These are phyloP conservation scores for Ligustrum vulgare DNA, from an alignment of 257 asterid species.

Conservation along the genomic window DNA sequence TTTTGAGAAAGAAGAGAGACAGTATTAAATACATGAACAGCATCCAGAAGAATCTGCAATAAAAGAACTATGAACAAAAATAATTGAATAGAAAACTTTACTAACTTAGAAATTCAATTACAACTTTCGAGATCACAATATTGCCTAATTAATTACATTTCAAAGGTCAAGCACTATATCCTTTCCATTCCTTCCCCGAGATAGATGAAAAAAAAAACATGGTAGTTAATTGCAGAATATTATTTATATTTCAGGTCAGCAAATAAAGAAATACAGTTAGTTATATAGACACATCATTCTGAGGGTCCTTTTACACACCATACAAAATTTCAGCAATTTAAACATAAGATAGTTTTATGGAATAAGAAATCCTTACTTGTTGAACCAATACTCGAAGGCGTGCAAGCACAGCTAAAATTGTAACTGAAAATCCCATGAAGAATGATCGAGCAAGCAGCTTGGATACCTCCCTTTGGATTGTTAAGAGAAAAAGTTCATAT, in stretches of 20 bases:
- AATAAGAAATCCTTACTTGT: constrained; percentile 54
- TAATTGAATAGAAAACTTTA: not conserved
- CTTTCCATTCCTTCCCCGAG: not conserved
- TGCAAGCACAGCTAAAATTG: constrained; percentile 75
- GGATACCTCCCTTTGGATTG: constrained; percentile 68
- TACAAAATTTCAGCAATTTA: constrained; percentile 3
- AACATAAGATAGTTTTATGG: not conserved
- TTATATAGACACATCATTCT: not conserved
- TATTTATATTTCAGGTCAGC: not conserved
- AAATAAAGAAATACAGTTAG: not conserved
- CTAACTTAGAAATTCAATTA: not conserved
- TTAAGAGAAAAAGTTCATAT: constrained; percentile 36
- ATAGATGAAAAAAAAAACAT: not conserved
- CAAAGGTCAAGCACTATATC: not conserved
- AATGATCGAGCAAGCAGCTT: constrained; percentile 83
- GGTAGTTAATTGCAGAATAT: not conserved
- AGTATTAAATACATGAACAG: constrained; percentile 57
- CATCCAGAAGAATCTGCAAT: constrained; percentile 77
- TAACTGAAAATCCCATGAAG: constrained; percentile 82
- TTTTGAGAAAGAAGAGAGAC: constrained; percentile 66
- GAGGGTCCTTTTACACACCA: not conserved
- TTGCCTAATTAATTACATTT: not conserved
- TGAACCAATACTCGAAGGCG: constrained; percentile 86
- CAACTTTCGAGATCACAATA: not conserved
- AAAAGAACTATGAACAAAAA: constrained; percentile 2